phyloP scores from a whole-genome alignment of 306 rosid genomes.

The Carpinus fangiana region DNA sequence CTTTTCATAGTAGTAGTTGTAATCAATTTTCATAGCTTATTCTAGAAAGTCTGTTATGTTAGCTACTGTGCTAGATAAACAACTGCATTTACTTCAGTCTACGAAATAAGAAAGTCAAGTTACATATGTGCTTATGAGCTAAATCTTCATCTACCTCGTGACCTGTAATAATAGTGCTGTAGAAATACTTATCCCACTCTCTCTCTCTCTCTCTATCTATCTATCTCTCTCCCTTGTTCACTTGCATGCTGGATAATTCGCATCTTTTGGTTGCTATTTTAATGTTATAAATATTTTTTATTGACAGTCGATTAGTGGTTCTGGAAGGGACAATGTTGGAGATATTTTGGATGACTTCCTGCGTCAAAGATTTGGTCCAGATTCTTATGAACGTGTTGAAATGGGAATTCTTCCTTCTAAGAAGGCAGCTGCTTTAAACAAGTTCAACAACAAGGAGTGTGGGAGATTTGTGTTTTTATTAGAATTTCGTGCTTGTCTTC shows the following conservation, averaged over 20 bases:
- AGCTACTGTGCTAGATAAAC: background rate
- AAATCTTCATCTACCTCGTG: too few species aligned
- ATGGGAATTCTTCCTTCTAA: slow-evolving; percentile 39
- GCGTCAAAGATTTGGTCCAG: slow-evolving; percentile 61
- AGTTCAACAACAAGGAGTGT: slow-evolving; percentile 64
- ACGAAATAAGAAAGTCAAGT: background rate
- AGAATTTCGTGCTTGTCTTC: slow-evolving; percentile 71
- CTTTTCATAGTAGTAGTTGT: too few species aligned
- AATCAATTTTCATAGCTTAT: background rate
- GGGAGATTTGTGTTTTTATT: slow-evolving; percentile 77
- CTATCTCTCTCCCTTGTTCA: background rate
- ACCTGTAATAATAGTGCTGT: too few species aligned
- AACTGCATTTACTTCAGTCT: background rate
- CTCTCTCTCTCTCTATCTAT: background rate
- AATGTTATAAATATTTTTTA: slow-evolving; percentile 9
- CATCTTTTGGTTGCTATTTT: background rate
- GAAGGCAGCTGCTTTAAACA: slow-evolving; percentile 58
- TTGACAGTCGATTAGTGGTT: slow-evolving; percentile 65
- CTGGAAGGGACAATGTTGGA: slow-evolving; percentile 59
- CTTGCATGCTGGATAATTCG: background rate
- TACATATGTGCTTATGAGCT: background rate
- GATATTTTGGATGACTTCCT: slow-evolving; percentile 82
- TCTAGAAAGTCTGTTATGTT: background rate
- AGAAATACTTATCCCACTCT: background rate
- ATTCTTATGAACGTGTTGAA: slow-evolving; percentile 78